Conservation (phyloP, 345 rosid genomes). For the Noccaea bulbosa region DNA sequence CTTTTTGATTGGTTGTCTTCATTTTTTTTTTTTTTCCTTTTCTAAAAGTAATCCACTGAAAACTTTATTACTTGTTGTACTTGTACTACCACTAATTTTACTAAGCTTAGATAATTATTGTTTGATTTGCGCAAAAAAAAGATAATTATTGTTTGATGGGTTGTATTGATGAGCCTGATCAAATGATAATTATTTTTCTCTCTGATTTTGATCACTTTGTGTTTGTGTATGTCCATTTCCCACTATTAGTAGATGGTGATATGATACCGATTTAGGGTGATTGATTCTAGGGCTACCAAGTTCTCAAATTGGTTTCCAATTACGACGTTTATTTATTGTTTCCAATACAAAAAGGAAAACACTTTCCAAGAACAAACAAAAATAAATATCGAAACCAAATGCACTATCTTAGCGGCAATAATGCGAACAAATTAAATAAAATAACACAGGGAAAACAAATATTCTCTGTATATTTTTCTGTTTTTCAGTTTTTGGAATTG, state of each 20-base stretch:
- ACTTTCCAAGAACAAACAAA: conserved; percentile 7
- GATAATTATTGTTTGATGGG: background rate
- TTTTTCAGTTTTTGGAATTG: background rate
- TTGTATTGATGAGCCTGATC: background rate
- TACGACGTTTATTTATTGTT: too few relatives aligned
- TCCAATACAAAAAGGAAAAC: too few relatives aligned
- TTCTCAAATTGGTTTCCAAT: too few relatives aligned
- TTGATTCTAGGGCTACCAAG: too few relatives aligned
- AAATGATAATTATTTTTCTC: background rate
- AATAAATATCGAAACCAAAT: conserved; percentile 10
- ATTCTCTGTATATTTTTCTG: background rate
- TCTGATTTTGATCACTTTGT: background rate
- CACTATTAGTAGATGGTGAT: too few relatives aligned
- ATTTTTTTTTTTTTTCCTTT: background rate
- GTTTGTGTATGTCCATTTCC: background rate
- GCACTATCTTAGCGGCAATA: conserved; percentile 16
- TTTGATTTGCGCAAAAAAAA: background rate
- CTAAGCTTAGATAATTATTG: background rate
- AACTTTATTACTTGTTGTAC: background rate
- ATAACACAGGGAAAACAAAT: background rate
- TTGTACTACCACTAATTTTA: too few relatives aligned
- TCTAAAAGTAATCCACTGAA: background rate
- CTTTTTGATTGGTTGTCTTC: conserved; percentile 4
- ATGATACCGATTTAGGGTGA: too few relatives aligned
- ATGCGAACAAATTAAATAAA: conserved; percentile 1